A percentile compares a stretch with the other conserved stretches of the same genome.
phyloP scores from a whole-genome alignment of 2,329 filamentous ascomycete genomes.

The Podosphaera xanthii region DNA sequence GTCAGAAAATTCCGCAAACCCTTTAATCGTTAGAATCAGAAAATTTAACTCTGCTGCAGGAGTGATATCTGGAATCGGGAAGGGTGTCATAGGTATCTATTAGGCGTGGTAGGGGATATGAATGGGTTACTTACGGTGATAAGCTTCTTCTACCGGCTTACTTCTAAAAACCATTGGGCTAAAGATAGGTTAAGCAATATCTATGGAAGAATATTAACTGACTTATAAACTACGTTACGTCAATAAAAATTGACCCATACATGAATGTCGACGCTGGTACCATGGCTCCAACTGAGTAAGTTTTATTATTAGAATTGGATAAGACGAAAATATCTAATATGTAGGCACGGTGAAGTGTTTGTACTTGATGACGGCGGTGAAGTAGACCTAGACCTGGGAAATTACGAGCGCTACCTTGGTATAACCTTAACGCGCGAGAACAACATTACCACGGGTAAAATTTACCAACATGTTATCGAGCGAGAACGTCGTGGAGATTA shows the following conservation, averaged over 20 bases:
- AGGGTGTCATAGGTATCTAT: conserved; percentile 41
- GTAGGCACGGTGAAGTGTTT: conserved; percentile 68
- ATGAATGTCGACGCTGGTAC: conserved; percentile 56
- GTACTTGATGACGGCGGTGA: conserved; percentile 69
- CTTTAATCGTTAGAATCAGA: conserved; percentile 1
- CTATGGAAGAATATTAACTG: conserved; percentile 9
- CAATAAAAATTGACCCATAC: conserved; percentile 51
- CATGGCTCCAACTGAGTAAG: conserved; percentile 37
- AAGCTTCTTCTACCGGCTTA: conserved; percentile 48
- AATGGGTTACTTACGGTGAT: conserved; percentile 5
- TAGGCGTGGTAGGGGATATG: background rate
- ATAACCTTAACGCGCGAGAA: conserved; percentile 58
- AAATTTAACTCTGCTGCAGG: conserved; percentile 13
- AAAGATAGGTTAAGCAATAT: conserved; percentile 32
- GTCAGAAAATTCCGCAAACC: conserved; percentile 18
- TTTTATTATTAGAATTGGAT: conserved; percentile 1
- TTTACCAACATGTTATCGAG: conserved; percentile 75
- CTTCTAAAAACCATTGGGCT: conserved; percentile 62
- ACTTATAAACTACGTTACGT: conserved; percentile 28
- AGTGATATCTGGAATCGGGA: conserved; percentile 34
- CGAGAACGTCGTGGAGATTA: conserved; percentile 36
- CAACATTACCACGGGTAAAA: conserved; percentile 96
- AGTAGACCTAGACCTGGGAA: conserved; percentile 51
- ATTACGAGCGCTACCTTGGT: conserved; percentile 62
- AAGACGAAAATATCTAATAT: conserved; percentile 10